Evolutionary conservation across 2,329 filamentous ascomycete species (phyloP).

Genomic region (Metarhizium sp.): DNA sequence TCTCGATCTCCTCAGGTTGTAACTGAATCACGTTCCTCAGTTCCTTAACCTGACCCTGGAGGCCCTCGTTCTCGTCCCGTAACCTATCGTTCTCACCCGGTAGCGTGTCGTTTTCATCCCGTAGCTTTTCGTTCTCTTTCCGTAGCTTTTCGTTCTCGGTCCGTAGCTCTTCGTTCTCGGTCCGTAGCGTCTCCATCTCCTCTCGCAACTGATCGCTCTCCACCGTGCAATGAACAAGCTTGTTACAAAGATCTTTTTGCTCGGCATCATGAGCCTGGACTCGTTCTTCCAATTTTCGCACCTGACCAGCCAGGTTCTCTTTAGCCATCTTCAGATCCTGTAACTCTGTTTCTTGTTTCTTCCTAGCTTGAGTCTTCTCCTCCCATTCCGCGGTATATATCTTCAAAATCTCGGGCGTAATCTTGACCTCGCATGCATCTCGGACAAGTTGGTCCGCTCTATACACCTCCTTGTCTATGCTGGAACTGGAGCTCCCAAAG

Average conservation of each 20-base stretch:
- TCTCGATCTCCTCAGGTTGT: conserved; percentile 83
- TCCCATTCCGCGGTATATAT: conserved; percentile 84
- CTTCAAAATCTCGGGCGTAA: conserved; percentile 74
- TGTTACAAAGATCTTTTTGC: conserved; percentile 78
- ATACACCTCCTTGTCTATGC: conserved; percentile 90
- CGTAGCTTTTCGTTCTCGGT: too few species aligned
- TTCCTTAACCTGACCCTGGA: conserved; percentile 78
- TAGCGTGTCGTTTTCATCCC: too few species aligned
- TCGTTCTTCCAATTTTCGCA: conserved; percentile 81
- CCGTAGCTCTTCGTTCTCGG: too few species aligned
- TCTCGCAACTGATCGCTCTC: conserved; percentile 86
- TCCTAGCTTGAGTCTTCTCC: conserved; percentile 74
- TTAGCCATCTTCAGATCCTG: conserved; percentile 62
- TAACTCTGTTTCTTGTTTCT: conserved; percentile 73
- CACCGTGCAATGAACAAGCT: conserved; percentile 48
- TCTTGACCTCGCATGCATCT: conserved; percentile 81
- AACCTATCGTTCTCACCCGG: conserved; percentile 69
- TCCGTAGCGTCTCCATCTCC: conserved; percentile 14
- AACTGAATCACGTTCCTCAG: conserved; percentile 79
- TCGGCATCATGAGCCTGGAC: conserved; percentile 83
- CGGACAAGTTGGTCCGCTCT: conserved; percentile 87
- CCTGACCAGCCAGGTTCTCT: conserved; percentile 56
- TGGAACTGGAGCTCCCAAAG: conserved; percentile 86
- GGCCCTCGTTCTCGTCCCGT: conserved; percentile 78
- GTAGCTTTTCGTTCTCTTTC: too few species aligned